Percentiles rank a stretch among this genome's conserved stretches.
Conservation (phyloP, 106 monocot species). For the Amphibolis antarctica region DNA sequence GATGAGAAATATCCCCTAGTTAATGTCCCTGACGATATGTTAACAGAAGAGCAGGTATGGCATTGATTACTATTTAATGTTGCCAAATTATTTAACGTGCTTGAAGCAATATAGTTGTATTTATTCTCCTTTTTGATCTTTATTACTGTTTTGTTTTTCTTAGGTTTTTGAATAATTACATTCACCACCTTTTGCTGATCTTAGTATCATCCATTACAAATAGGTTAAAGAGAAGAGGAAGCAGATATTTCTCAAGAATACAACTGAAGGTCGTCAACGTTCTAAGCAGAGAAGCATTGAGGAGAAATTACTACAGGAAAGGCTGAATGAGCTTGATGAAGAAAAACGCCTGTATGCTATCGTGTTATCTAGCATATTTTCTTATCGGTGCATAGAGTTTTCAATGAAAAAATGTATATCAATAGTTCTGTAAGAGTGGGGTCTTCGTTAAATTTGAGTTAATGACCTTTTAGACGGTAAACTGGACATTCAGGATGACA, state of each 20-base stretch:
- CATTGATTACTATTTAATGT: background rate
- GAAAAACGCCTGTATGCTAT: conserved; percentile 66
- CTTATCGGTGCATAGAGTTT: background rate
- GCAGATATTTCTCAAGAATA: conserved; percentile 79
- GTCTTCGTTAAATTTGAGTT: too few relatives aligned
- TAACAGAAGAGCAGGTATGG: conserved; percentile 80
- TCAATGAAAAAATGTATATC: too few relatives aligned
- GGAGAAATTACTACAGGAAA: conserved; percentile 66
- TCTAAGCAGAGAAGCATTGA: conserved; percentile 76
- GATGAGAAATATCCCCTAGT: conserved; percentile 70
- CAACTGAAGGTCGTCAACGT: conserved; percentile 67
- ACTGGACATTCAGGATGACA: too few relatives aligned
- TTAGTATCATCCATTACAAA: background rate
- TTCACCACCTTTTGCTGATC: background rate
- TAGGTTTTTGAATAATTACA: too few relatives aligned
- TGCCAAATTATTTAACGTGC: background rate
- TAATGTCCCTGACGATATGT: conserved; percentile 53
- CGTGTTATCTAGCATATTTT: background rate
- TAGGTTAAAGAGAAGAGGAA: conserved; percentile 85
- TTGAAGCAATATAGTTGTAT: too few relatives aligned
- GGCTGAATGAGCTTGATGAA: conserved; percentile 77
- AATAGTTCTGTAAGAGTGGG: too few relatives aligned
- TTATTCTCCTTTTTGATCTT: background rate
- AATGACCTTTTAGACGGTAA: too few relatives aligned
- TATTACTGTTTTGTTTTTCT: background rate